phyloP scores from a whole-genome alignment of 2,329 filamentous ascomycete genomes.

The Scortechinia acanthostroma region DNA sequence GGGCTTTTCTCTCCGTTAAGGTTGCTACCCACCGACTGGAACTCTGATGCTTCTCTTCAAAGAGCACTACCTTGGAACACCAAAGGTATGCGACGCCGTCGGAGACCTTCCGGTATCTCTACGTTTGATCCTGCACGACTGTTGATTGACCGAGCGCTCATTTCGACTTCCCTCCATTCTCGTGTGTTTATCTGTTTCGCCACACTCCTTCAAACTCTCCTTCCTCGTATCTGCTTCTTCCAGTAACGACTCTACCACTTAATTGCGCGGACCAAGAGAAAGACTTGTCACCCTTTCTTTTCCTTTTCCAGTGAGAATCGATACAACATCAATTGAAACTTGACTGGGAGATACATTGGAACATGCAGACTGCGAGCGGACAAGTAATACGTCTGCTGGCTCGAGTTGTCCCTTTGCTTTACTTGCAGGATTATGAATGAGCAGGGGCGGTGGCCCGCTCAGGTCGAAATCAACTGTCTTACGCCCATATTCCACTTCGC shows the following conservation, averaged over 20 bases:
- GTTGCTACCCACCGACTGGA: too few relatives aligned
- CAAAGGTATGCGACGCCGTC: too few relatives aligned
- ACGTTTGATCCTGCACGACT: too few relatives aligned
- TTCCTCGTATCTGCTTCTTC: background rate
- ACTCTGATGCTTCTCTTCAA: too few relatives aligned
- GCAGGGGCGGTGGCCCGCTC: background rate
- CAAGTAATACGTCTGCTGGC: too few relatives aligned
- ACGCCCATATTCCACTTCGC: background rate
- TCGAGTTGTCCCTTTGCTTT: too few relatives aligned
- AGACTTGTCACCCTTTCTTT: background rate
- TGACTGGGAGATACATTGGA: background rate
- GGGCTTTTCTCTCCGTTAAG: slow-evolving; percentile 98
- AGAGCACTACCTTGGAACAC: too few relatives aligned
- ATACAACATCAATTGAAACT: background rate
- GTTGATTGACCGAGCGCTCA: background rate
- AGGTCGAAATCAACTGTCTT: background rate
- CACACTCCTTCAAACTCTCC: background rate
- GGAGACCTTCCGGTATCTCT: too few relatives aligned
- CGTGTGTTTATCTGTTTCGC: background rate
- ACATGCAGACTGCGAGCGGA: background rate
- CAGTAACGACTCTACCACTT: background rate
- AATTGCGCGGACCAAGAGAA: background rate
- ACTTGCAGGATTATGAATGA: too few relatives aligned
- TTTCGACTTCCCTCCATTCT: slow-evolving; percentile 1
- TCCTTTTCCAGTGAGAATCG: background rate